A percentile compares a stretch with the other conserved stretches of the same genome.
Conservation (phyloP, 1,284 basidiomycete species). For the Ceratobasidium sp. region DNA sequence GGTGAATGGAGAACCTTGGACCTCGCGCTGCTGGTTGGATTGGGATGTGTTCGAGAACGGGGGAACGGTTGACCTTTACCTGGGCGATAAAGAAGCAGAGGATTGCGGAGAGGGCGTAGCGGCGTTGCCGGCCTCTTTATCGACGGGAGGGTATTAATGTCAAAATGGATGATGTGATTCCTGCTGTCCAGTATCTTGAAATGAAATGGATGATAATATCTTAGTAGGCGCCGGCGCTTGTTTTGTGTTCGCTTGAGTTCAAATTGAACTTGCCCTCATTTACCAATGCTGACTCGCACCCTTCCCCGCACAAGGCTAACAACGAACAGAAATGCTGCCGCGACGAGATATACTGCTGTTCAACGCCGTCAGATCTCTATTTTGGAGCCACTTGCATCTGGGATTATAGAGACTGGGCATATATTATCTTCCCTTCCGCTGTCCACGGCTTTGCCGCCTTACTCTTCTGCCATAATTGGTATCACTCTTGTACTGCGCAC, state of each 20-base stretch:
- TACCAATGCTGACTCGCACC: slow-evolving; percentile 28
- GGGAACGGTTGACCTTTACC: slow-evolving; percentile 64
- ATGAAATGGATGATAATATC: neutral
- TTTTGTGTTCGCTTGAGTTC: too few relatives aligned
- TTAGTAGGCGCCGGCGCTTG: slow-evolving; percentile 7
- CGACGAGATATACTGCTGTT: neutral
- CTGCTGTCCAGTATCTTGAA: slow-evolving; percentile 2
- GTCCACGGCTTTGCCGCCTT: slow-evolving; percentile 74
- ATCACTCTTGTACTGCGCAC: slow-evolving; percentile 77
- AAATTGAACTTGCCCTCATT: neutral
- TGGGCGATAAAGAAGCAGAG: slow-evolving; percentile 66
- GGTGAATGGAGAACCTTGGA: slow-evolving; percentile 68
- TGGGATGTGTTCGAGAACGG: slow-evolving; percentile 71
- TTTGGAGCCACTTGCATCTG: slow-evolving; percentile 59
- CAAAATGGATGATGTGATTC: neutral
- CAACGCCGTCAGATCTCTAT: slow-evolving; percentile 34
- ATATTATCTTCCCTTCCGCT: slow-evolving; percentile 77
- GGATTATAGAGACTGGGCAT: slow-evolving; percentile 64
- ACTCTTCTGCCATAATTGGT: slow-evolving; percentile 83
- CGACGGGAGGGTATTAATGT: slow-evolving; percentile 66
- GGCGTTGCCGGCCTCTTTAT: slow-evolving; percentile 71
- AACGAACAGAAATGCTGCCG: neutral
- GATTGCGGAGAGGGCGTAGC: slow-evolving; percentile 64
- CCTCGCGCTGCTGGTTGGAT: slow-evolving; percentile 72
- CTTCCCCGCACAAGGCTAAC: slow-evolving; percentile 22